Conservation (phyloP, 441 rosid genomes). For the Eutrema salsugineum region DNA sequence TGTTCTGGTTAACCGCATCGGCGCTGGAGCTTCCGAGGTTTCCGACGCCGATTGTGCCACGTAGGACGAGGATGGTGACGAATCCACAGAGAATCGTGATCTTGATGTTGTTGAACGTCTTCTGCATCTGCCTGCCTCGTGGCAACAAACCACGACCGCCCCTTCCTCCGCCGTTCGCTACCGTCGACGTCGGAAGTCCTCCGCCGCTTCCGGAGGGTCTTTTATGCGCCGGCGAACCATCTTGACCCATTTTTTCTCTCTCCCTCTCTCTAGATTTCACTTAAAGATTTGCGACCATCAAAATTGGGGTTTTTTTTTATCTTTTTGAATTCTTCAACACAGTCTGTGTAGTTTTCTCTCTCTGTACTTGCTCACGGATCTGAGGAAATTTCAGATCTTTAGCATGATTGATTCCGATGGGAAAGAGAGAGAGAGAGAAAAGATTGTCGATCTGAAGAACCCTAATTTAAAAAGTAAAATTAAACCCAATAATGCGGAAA, state of each 20-base stretch:
- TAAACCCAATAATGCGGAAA: conserved; percentile 33
- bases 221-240: conserved; percentile 37
- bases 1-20: conserved; percentile 72
- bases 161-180: conserved; percentile 24
- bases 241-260: conserved; percentile 28
- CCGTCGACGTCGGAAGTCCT: conserved; percentile 29
- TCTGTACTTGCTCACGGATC: conserved; percentile 22
- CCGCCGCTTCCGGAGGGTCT: conserved; percentile 34
- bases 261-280: background rate
- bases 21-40: conserved; percentile 72
- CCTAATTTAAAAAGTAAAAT: conserved; percentile 19
- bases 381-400: conserved; percentile 25
- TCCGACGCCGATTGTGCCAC: conserved; percentile 84
- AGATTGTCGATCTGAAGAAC: conserved; percentile 28
- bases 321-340: too few species aligned
- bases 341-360: conserved; percentile 3
- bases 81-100: conserved; percentile 95
- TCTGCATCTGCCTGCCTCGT: conserved; percentile 88
- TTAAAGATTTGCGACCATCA: conserved; percentile 12
- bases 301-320: too few species aligned
- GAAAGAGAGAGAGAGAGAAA: conserved; percentile 12
- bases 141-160: conserved; percentile 37
- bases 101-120: conserved; percentile 95
- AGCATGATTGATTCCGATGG: conserved; percentile 16
- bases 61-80: conserved; percentile 89